Percentiles rank a stretch among this genome's conserved stretches.
Evolutionary conservation across 495 filamentous ascomycete species (phyloP).

Genomic region (Amniculicola lignicola): DNA sequence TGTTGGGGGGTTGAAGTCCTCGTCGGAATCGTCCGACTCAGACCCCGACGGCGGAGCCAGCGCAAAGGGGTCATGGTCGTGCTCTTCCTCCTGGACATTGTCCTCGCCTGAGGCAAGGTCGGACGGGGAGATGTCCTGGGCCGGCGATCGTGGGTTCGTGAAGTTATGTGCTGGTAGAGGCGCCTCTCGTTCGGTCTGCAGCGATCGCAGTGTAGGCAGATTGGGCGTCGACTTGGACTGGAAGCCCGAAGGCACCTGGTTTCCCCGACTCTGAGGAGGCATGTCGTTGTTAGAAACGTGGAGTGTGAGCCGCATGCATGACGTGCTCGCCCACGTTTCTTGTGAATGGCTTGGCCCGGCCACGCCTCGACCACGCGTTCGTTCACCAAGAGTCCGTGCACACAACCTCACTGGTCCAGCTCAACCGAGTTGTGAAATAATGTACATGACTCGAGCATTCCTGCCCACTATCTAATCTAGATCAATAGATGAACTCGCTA

Average conservation of each 20-base stretch:
- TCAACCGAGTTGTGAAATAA: no score
- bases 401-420: no score
- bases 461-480: no score
- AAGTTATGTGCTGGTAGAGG: slow-evolving; percentile 5
- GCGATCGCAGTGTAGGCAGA: slow-evolving; percentile 38
- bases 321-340: not conserved
- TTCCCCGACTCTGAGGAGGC: slow-evolving; percentile 42
- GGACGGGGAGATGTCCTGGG: slow-evolving; percentile 34
- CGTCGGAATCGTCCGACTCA: slow-evolving; percentile 20
- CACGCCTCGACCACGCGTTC: not conserved
- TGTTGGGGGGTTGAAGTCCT: slow-evolving; percentile 23
- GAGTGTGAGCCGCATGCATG: slow-evolving; percentile 5
- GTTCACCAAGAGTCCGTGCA: no score
- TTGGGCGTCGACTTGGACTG: slow-evolving; percentile 45
- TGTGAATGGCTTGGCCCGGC: not conserved
- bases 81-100: slow-evolving; percentile 32
- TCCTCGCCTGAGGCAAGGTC: slow-evolving; percentile 38
- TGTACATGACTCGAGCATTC: no score
- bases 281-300: slow-evolving; percentile 25
- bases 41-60: slow-evolving; percentile 15
- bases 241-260: slow-evolving; percentile 33
- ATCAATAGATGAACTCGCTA: slow-evolving; percentile 69
- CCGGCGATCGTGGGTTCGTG: slow-evolving; percentile 21
- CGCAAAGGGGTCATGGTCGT: slow-evolving; percentile 21
- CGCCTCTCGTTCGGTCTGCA: slow-evolving; percentile 5